These are phyloP conservation scores for Wallemia hederae DNA, from an alignment of 1,284 basidiomycete genomes.

Conservation along the genomic window DNA sequence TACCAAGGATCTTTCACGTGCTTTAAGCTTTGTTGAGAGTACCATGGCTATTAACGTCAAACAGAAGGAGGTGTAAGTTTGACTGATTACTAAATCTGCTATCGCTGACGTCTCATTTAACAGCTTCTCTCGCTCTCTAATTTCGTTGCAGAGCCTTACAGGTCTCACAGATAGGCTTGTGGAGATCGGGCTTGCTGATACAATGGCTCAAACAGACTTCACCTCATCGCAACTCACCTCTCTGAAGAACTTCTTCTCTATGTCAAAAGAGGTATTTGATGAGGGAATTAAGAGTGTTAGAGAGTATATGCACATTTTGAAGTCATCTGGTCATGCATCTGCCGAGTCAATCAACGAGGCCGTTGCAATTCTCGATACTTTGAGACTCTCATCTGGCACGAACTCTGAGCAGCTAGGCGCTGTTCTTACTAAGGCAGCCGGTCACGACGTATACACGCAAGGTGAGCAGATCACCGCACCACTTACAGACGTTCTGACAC, in stretches of 20 bases:
- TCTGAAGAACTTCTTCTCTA: neutral
- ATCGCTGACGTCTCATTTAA: neutral
- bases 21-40: slow-evolving; percentile 49
- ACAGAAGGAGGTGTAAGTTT: neutral
- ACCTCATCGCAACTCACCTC: neutral
- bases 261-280: neutral
- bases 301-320: neutral
- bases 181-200: neutral
- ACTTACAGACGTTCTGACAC: neutral
- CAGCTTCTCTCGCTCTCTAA: neutral
- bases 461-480: neutral
- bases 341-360: neutral
- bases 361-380: neutral
- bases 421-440: neutral
- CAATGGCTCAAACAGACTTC: neutral
- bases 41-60: slow-evolving; percentile 23
- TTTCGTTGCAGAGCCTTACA: neutral
- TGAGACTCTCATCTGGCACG: neutral
- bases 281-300: neutral
- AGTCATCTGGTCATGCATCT: neutral
- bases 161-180: neutral
- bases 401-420: neutral
- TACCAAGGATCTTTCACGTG: slow-evolving; percentile 57
- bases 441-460: neutral
- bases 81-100: neutral